A percentile compares a stretch with the other conserved stretches of the same genome.
These are phyloP conservation scores for Coemansia sp. DNA, from an alignment of 192 early-diverging fungal species.

Conservation along the genomic window DNA sequence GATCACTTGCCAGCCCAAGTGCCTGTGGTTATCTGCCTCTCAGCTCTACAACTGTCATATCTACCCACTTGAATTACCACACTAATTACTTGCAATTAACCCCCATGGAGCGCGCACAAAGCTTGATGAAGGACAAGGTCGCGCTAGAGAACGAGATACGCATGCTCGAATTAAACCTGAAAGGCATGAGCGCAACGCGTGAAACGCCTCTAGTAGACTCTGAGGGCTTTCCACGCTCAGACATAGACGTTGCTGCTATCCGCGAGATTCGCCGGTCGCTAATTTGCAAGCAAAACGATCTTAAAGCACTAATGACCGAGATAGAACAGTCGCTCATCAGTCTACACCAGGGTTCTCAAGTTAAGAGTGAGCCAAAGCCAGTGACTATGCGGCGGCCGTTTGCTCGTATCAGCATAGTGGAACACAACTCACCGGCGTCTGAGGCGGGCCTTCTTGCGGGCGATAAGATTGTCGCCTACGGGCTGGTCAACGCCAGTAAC, in stretches of 20 bases:
- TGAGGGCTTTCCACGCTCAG: constrained; percentile 69
- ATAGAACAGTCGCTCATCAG: constrained; percentile 59
- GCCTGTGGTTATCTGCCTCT: background rate
- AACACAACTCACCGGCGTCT: constrained; percentile 39
- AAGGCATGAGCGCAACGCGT: constrained; percentile 54
- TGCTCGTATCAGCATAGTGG: constrained; percentile 46
- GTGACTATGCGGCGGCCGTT: constrained; percentile 26
- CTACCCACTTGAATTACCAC: background rate
- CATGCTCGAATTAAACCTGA: constrained; percentile 28
- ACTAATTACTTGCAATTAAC: background rate
- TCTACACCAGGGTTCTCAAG: constrained; percentile 38
- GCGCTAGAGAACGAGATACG: constrained; percentile 41
- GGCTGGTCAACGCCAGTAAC: constrained; percentile 21
- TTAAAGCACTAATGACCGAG: constrained; percentile 58
- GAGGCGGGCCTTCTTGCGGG: constrained; percentile 40
- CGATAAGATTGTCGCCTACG: constrained; percentile 37
- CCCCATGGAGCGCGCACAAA: constrained; percentile 37
- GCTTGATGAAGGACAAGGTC: constrained; percentile 34
- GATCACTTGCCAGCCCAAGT: background rate
- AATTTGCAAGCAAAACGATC: constrained; percentile 62
- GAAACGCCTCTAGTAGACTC: constrained; percentile 60
- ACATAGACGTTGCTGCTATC: constrained; percentile 67
- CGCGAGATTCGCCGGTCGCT: constrained; percentile 59
- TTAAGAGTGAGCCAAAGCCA: background rate
- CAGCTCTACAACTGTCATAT: background rate